Conservation (phyloP, 2,329 filamentous ascomycete species). For the Neobulgaria alba region DNA sequence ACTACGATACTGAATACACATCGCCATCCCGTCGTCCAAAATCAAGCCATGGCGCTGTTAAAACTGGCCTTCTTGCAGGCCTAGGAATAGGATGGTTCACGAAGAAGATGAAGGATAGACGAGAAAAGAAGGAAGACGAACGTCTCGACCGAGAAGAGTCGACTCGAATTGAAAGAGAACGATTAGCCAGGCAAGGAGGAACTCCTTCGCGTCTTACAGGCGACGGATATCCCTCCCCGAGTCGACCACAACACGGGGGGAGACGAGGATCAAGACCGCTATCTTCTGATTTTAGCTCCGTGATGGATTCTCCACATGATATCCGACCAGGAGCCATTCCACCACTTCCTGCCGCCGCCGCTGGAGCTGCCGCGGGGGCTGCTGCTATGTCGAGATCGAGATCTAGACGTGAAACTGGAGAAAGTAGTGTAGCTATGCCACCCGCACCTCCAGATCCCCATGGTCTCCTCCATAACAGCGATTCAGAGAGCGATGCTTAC, state of each 20-base stretch:
- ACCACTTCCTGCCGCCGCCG: slow-evolving; percentile 27
- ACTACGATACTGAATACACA: slow-evolving; percentile 43
- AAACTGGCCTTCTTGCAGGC: slow-evolving; percentile 45
- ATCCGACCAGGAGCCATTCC: slow-evolving; percentile 33
- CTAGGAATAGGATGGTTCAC: slow-evolving; percentile 62
- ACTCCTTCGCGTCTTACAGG: slow-evolving; percentile 48
- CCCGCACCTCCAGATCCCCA: slow-evolving; percentile 44
- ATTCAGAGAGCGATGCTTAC: slow-evolving; percentile 34
- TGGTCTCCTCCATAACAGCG: slow-evolving; percentile 33
- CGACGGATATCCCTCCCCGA: slow-evolving; percentile 50
- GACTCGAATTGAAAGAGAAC: slow-evolving; percentile 44
- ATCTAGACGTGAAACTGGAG: slow-evolving; percentile 32
- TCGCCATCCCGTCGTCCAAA: slow-evolving; percentile 52
- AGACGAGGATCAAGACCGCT: slow-evolving; percentile 13
- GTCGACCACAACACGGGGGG: slow-evolving; percentile 32
- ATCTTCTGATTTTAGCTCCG: slow-evolving; percentile 26
- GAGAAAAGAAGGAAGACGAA: slow-evolving; percentile 34
- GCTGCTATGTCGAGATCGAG: slow-evolving; percentile 25
- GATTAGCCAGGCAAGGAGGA: slow-evolving; percentile 47
- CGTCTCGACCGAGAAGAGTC: slow-evolving; percentile 31
- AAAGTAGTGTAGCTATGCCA: slow-evolving; percentile 40
- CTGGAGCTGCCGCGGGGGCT: slow-evolving; percentile 10
- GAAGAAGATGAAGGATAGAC: slow-evolving; percentile 52
- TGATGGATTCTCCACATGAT: slow-evolving; percentile 25
- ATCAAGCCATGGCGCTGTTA: slow-evolving; percentile 30